Base-by-base conservation (phyloP, 257 asterid genomes). In the Hygrophila difformis region DNA sequence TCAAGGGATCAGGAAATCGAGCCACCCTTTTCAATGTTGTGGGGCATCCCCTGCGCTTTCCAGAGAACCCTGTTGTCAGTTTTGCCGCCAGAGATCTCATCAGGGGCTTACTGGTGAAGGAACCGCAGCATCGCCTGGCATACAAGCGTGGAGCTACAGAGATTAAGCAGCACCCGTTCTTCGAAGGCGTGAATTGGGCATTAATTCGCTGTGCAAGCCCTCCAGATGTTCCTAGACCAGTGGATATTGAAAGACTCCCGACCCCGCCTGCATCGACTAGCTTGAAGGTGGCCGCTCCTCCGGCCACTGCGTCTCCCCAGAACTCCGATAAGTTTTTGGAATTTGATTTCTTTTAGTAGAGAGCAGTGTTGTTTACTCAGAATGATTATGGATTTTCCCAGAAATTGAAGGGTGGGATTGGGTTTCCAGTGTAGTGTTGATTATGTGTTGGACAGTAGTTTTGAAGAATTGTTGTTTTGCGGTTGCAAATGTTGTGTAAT, bases 141-240 rank as follows among this genome's bases (percentile, higher is more conserved):
- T 77, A 64, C 56, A 77, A 77, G 57, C 76, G 86, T 0, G 86
- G 86, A 1, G 87, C 87, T 0, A 77, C 79, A 0, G 87, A 77
- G 29, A 68, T 77, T 39, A 77, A 73, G 63, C 87, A 77, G 66
- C 87, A 77, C 14, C 87, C 82, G 0, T 77, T 77, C 57, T 77
- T 77, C 8, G 87, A 73, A 55, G 87, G 87, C 8, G 87, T 77
- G 69, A 77, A 77, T 40, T 77, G 87, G 87, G 87, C 87, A 15
- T 48, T 77, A 39, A 77, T 77, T 6, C 74, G 87, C 1, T 77
- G 87, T 10, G 87, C 87, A 5, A 77, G 66, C 19, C 87, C 87
- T 2, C 87, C 87, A 0, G 87, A 77, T 7, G 61, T 77, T 3
- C 87, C 87, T 0, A 70, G 74, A 42, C 74, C 87, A 0, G 72